Percentiles rank a stretch among this genome's conserved stretches.
phyloP scores from a whole-genome alignment of 345 rosid genomes.

The Euphorbia peplus region DNA sequence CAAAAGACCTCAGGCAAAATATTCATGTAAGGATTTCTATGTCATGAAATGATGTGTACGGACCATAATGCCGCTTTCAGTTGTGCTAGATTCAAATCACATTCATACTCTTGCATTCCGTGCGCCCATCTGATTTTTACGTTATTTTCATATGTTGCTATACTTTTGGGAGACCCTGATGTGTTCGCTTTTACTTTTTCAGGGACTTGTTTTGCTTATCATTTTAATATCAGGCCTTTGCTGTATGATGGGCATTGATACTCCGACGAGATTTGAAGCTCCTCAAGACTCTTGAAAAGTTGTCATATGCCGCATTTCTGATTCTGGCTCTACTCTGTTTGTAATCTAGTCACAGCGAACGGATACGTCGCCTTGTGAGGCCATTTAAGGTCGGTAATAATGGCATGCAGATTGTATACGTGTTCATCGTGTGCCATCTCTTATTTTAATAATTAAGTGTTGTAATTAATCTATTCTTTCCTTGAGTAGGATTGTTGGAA shows the following conservation, averaged over 20 bases:
- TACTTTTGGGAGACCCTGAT: constrained; percentile 22
- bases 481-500: background rate
- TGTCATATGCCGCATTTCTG: constrained; percentile 2
- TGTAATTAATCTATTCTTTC: background rate
- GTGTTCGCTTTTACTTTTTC: constrained; percentile 28
- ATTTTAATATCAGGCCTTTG: constrained; percentile 89
- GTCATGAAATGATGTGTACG: no score
- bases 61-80: no score
- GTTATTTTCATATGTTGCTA: background rate
- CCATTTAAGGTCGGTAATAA: constrained; percentile 21
- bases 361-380: constrained; percentile 17
- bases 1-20: no score
- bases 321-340: constrained; percentile 15
- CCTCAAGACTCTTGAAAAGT: constrained; percentile 70
- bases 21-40: no score
- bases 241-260: constrained; percentile 97
- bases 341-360: constrained; percentile 22
- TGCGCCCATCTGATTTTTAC: background rate
- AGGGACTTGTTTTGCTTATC: constrained; percentile 84
- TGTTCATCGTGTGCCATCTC: constrained; percentile 2
- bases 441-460: background rate
- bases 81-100: no score
- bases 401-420: constrained; percentile 1
- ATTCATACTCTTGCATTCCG: background rate
- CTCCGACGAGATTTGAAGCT: constrained; percentile 91